Conservation (phyloP, 495 filamentous ascomycete genomes). For the Acidomyces sp. region DNA sequence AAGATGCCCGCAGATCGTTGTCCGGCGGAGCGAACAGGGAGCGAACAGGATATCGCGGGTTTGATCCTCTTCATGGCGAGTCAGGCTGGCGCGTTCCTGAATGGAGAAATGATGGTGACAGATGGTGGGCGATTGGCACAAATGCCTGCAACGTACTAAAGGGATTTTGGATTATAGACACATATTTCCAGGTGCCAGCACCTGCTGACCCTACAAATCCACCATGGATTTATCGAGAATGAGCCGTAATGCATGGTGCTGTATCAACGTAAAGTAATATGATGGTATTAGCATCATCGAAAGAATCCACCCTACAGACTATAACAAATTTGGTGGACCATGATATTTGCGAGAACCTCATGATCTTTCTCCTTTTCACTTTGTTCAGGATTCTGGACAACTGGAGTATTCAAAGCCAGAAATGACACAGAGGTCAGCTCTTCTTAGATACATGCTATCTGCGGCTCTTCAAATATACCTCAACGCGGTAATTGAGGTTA, state of each 20-base stretch:
- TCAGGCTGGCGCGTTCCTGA: conserved; percentile 27
- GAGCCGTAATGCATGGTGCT: conserved; percentile 39
- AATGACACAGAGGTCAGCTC: conserved; percentile 35
- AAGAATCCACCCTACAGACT: conserved; percentile 32
- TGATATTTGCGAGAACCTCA: conserved; percentile 15
- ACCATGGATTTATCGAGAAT: conserved; percentile 44
- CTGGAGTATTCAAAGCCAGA: conserved; percentile 39
- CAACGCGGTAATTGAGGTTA: conserved; percentile 10
- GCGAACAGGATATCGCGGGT: conserved; percentile 29
- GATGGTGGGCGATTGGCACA: conserved; percentile 28
- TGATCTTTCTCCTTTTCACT: conserved; percentile 26
- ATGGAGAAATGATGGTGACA: conserved; percentile 27
- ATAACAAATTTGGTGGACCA: conserved; percentile 27
- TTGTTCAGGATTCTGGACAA: conserved; percentile 31
- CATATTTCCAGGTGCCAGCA: conserved; percentile 1
- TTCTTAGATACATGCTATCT: conserved; percentile 7
- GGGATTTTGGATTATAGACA: background rate
- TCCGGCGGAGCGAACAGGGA: conserved; percentile 25
- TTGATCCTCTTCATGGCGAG: conserved; percentile 27
- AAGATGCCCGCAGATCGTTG: conserved; percentile 12
- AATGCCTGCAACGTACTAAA: conserved; percentile 26
- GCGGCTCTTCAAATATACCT: conserved; percentile 12
- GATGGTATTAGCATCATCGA: conserved; percentile 39
- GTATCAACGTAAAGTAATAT: conserved; percentile 40
- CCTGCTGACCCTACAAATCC: conserved; percentile 21